Percentiles rank a stretch among this genome's conserved stretches.
phyloP scores from a whole-genome alignment of 108 stramenopile species.

The Craspedostauros australis region DNA sequence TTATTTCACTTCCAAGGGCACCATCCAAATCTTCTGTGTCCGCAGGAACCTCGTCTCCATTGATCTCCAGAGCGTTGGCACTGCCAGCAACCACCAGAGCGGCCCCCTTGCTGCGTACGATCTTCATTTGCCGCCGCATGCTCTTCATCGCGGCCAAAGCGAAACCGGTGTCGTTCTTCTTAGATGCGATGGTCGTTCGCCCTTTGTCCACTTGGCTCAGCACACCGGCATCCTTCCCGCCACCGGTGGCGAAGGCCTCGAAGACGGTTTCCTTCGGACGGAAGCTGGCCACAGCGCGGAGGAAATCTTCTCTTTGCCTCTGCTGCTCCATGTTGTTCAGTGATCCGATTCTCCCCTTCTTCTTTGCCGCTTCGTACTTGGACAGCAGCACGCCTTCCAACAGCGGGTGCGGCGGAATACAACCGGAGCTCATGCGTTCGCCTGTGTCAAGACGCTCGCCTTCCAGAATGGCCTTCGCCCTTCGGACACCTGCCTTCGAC shows the following conservation, averaged over 20 bases:
- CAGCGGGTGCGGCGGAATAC: conserved; percentile 75
- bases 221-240: conserved; percentile 63
- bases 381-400: conserved; percentile 50
- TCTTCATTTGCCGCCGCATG: conserved; percentile 86
- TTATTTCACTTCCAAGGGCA: too few relatives aligned
- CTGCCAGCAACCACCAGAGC: conserved; percentile 75
- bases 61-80: conserved; percentile 34
- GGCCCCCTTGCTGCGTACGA: conserved; percentile 74
- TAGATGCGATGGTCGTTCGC: conserved; percentile 32
- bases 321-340: conserved; percentile 30
- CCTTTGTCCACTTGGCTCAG: conserved; percentile 77
- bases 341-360: conserved; percentile 21
- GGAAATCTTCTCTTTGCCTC: conserved; percentile 73
- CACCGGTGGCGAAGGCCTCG: conserved; percentile 90
- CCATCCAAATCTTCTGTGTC: neutral
- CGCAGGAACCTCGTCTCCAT: conserved; percentile 27
- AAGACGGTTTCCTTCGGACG: conserved; percentile 97
- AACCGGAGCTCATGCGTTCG: conserved; percentile 47
- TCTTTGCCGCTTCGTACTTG: conserved; percentile 32
- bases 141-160: conserved; percentile 83
- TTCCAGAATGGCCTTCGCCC: conserved; percentile 82
- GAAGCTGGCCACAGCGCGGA: conserved; percentile 81
- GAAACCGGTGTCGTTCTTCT: conserved; percentile 51
- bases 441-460: conserved; percentile 63
- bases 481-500: conserved; percentile 69